Evolutionary conservation across 768 basidiomycete species (phyloP), one percentile per base, ranked within the genome.

Genomic region (Rhodotorula graminis): DNA sequence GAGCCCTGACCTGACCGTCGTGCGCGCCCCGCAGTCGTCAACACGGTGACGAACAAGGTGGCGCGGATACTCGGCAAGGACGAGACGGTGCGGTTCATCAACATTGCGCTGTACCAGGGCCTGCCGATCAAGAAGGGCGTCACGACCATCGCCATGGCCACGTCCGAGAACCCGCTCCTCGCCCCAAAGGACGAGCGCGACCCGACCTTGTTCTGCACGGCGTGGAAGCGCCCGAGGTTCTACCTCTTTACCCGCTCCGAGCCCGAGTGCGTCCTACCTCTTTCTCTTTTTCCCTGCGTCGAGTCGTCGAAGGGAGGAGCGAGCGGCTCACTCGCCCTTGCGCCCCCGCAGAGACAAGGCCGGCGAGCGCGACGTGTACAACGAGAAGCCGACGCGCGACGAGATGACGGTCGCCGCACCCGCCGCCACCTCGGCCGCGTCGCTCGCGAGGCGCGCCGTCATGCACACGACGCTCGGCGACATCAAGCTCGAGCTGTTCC

Each of bases 391-490:
- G 5, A 98, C 95, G 1, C 87, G 93, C 63, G 96, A 98, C 80
- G 96, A 99, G 79, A 93, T 93, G 80, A 89, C 87, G 44, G 87
- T 94, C 61, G 93, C 93, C 7, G 81, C 88, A 15, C 84, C 89
- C 37, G 42, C 64, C 2, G 81, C 78, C 0, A 65, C 80, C 16
- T 75, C 80, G 3, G 76, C 67, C 15, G 74, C 69, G 86, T 87
- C 88, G 0, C 81, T 92, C 46, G 90, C 92, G 33, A 87, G 88
- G 71, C 83, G 87, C 16, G 92, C 91, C 16, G 91, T 90, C 29
- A 93, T 99, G 65, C 96, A 99, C 82, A 97, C 95, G 27, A 95
- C 92, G 8, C 84, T 90, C 78, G 96, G 96, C 29, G 96, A 99
- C 81, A 94, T 99, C 67, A 90, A 91, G 77, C 78, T 94, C 77